Evolutionary conservation across 225 moss, liverwort and hornwort genomes (phyloP), one percentile per base, ranked within the genome.

Genomic region (Physcomitrium patens): DNA sequence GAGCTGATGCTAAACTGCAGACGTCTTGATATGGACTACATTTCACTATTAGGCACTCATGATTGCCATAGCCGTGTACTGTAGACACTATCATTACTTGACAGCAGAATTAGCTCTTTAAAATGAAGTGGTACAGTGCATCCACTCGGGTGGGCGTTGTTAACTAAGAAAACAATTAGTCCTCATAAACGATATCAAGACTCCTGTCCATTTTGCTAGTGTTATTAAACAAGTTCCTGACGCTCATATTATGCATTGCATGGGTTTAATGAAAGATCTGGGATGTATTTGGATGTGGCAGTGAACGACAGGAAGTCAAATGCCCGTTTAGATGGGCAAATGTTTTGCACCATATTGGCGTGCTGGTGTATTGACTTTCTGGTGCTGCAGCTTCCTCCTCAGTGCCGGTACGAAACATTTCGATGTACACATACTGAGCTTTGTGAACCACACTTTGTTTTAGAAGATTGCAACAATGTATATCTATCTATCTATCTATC

Each of bases 211-310:
- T 9, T 55, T 55, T n/a, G 37, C 7, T 28, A 9, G 56, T 43
- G 16, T 2, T 44, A 52, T 10, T 58, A 60, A 53, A 31, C 26
- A 54, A 28, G 42, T 45, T 44, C 52, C 26, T 37, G 43, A 54
- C 26, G 59, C 3, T 47, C 70, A 45, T 37, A 42, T 17, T 74
- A 41, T 73, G 67, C 64, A 73, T 42, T 19, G 23, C 57, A 71
- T 41, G 31, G 16, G 50, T 73, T 43, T 63, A 73, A 82, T 83
- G 83, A 65, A 80, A 86, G 63, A 26, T 19, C 70, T 76, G 62
- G 71, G 63, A 71, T 80, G 67, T 77, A 75, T 63, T 71, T 83
- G 83, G 63, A 77, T 83, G 86, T 83, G 83, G 80, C 86, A 86
- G 83, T 83, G 83, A 83, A 71, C 77, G 80, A 68, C 80, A 75